Base-by-base conservation (phyloP, 768 basidiomycete genomes). In the Boletellus emodensis region DNA sequence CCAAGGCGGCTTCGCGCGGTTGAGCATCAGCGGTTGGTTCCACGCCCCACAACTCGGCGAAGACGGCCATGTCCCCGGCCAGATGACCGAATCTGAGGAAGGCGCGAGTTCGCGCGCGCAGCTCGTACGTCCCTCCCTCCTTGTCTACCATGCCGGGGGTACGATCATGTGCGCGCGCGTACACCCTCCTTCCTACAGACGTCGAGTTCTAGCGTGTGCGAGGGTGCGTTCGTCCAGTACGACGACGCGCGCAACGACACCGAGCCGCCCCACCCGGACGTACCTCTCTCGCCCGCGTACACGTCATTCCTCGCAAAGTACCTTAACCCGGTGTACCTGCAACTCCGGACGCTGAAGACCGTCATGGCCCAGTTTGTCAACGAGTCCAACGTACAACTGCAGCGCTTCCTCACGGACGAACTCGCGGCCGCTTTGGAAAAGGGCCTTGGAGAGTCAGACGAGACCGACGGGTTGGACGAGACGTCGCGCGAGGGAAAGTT, bases 1-100 rank as follows among this genome's bases (percentile, higher is more conserved):
- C 18, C 72, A 83, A 54, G 87, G 88, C 39, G 86, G 85, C 0
- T 71, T 83, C 39, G 78, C 86, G 59, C 75, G 95, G 33, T 69
- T 97, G 59, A 92, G 89, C 56, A 89, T 97, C 60, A 93, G 89
- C 59, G 95, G 95, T 7, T 98, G 95, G 95, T 98, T 97, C 72
- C 95, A 98, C 64, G 83, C 85, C 20, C 86, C 92, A 0, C 84
- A 95, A 61, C 84, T 87, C 55, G 92, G 90, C 11, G 95, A 98
- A 66, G 88, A 93, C 35, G 94, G 90, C 0, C 92, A 90, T 61
- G 75, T 80, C 41, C 71, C 75, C 0, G 83, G 84, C 39, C 52
- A 70, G 12, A 63, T 61, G 14, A 61, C 68, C 35, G 67, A 63
- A 26, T 75, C 79, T 44, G 57, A 77, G 30, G 87, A 89, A 69